A percentile compares a stretch with the other conserved stretches of the same genome.
phyloP scores from a whole-genome alignment of 2,329 filamentous ascomycete genomes.

The Trichoderma arundinaceum region DNA sequence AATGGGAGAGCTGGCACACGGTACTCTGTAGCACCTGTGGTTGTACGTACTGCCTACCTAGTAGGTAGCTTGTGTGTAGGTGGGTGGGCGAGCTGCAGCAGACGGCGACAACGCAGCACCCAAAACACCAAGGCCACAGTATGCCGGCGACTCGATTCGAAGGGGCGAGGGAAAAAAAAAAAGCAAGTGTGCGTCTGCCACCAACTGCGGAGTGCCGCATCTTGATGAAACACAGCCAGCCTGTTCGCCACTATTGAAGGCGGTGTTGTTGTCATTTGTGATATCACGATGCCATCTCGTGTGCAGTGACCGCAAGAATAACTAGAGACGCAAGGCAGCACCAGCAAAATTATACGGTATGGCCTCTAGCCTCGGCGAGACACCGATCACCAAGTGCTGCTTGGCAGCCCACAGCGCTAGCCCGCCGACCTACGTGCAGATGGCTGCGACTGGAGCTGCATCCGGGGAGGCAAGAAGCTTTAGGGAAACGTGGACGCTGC shows the following conservation, averaged over 20 bases:
- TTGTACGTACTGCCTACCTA: background rate
- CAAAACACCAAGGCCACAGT: too few relatives aligned
- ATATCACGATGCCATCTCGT: slow-evolving; percentile 24
- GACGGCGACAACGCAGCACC: too few relatives aligned
- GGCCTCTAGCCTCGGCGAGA: slow-evolving; percentile 26
- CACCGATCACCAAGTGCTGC: slow-evolving; percentile 15
- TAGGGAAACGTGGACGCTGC: slow-evolving; percentile 26
- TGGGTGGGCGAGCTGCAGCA: too few relatives aligned
- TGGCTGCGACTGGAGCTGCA: slow-evolving; percentile 12
- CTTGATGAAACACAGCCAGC: slow-evolving; percentile 18
- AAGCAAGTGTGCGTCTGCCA: too few relatives aligned
- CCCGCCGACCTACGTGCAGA: slow-evolving; percentile 1
- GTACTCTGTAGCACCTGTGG: background rate
- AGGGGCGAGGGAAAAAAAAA: too few relatives aligned
- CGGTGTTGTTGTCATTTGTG: slow-evolving; percentile 32
- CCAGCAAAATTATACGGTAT: slow-evolving; percentile 31
- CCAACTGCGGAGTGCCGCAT: background rate
- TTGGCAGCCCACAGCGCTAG: slow-evolving; percentile 9
- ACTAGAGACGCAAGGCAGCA: slow-evolving; percentile 17
- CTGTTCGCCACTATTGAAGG: slow-evolving; percentile 19
- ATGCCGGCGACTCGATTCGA: too few relatives aligned
- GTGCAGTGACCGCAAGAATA: slow-evolving; percentile 30
- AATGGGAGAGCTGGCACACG: background rate
- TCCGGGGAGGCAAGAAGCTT: slow-evolving; percentile 31
- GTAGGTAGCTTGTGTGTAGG: too few relatives aligned